Evolutionary conservation across 306 rosid genomes (phyloP).

Genomic region (Cucurbita ficifolia): DNA sequence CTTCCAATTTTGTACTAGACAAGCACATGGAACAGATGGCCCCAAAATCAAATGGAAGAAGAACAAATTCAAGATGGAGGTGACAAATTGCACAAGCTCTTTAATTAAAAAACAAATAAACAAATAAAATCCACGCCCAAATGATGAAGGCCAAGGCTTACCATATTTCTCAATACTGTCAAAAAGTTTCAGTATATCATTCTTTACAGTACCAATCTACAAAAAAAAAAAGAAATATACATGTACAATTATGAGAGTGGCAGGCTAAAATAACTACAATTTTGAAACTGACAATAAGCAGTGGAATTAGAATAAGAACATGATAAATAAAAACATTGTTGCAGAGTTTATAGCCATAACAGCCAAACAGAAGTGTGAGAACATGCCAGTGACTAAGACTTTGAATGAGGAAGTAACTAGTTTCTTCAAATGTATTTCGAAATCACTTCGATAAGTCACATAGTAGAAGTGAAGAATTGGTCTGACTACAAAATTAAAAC

Average conservation of each 20-base stretch:
- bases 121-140: neutral
- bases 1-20: neutral
- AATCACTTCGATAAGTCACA: neutral
- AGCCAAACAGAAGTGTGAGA: neutral
- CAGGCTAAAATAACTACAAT: neutral
- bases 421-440: neutral
- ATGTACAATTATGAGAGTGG: conserved; percentile 13
- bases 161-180: conserved; percentile 94
- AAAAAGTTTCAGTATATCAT: conserved; percentile 77
- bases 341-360: neutral
- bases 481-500: neutral
- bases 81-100: neutral
- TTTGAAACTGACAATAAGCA: neutral
- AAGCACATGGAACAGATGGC: neutral
- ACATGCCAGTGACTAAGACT: neutral
- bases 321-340: neutral
- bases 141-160: conserved; percentile 19
- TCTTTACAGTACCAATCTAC: conserved; percentile 68
- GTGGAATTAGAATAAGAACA: neutral
- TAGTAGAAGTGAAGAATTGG: neutral
- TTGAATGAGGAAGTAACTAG: neutral
- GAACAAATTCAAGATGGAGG: neutral
- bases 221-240: conserved; percentile 14
- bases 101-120: neutral
- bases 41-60: neutral